Base-by-base conservation (phyloP, 2,329 filamentous ascomycete genomes). In the Epichloe festucae region DNA sequence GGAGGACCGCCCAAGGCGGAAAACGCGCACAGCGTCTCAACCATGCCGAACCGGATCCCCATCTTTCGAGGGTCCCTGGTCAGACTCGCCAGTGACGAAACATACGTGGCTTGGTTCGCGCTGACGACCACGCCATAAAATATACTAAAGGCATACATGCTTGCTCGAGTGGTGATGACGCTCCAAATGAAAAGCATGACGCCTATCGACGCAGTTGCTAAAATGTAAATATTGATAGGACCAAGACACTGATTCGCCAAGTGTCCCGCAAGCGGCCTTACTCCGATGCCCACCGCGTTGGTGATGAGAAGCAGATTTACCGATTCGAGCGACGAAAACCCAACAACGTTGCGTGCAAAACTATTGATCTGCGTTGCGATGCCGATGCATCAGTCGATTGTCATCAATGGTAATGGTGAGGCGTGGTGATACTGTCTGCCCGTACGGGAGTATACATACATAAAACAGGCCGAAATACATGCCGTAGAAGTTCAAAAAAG, bases 141-240 rank as follows among this genome's bases (percentile, higher is more conserved):
- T 35, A 67, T 65, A 39, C 66, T 66, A 59, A 74, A 76, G 39
- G 62, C 57, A 55, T 73, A 73, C 66, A 73, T 71, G 53, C 65
- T 67, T 3, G 61, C 53, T 3, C 57, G 57, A 11, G 59, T 63
- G n/a, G 54, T 58, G 2, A 84, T 76, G 0, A 70, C 73, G 2
- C 73, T 71, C 81, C 82, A 85, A 49, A 65, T 68, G 57, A 74
- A 81, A 36, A 79, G 63, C 53, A 78, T 65, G 14, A 75, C 61
- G 1, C 70, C 69, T 3, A 75, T 67, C 4, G 71, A 53, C 11
- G 73, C 60, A 2, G 67, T 69, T 48, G 73, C 71, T 0, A 75
- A n/a, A 31, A 79, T 70, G 27, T 79, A 69, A 1, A 73, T 70
- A 57, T 82, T 82, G 46, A 81, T 66, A 0, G 76, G 71, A 0